These are phyloP conservation scores for Rhynchospora pubera DNA, from an alignment of 176 grass and related monocot genomes.

Conservation along the genomic window DNA sequence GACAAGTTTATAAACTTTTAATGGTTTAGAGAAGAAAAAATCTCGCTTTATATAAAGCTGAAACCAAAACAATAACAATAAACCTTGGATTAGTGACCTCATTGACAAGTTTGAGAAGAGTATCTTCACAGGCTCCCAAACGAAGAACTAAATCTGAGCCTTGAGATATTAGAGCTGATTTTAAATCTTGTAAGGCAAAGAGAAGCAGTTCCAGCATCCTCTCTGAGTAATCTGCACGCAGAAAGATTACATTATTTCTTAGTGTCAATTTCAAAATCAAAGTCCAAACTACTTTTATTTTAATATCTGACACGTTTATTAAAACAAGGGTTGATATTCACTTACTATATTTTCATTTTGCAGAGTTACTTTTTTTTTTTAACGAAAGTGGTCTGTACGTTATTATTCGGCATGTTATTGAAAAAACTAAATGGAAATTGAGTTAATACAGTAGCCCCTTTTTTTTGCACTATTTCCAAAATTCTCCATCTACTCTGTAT, in stretches of 20 bases:
- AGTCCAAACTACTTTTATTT: not conserved
- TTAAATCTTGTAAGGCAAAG: too few relatives aligned
- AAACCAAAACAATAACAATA: conserved; percentile 38
- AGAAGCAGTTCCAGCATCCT: too few relatives aligned
- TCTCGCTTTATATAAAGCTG: not conserved
- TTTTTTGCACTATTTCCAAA: not conserved
- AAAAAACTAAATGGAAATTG: not conserved
- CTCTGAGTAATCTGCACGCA: too few relatives aligned
- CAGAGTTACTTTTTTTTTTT: not conserved
- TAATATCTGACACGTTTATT: not conserved
- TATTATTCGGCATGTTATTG: not conserved
- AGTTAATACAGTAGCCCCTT: not conserved
- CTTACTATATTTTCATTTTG: not conserved
- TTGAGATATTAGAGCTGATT: too few relatives aligned
- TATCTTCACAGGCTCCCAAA: too few relatives aligned
- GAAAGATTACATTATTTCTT: not conserved
- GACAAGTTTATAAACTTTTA: not conserved
- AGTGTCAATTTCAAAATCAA: conserved; percentile 3
- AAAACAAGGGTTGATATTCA: not conserved
- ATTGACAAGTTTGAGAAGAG: too few relatives aligned
- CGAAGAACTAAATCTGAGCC: too few relatives aligned
- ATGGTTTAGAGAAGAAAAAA: not conserved
- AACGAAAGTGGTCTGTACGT: too few relatives aligned
- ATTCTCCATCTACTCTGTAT: too few relatives aligned
- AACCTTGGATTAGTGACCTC: too few relatives aligned